Base-by-base conservation (phyloP, 139 green algal genomes). In the Tetradesmus obliquus region DNA sequence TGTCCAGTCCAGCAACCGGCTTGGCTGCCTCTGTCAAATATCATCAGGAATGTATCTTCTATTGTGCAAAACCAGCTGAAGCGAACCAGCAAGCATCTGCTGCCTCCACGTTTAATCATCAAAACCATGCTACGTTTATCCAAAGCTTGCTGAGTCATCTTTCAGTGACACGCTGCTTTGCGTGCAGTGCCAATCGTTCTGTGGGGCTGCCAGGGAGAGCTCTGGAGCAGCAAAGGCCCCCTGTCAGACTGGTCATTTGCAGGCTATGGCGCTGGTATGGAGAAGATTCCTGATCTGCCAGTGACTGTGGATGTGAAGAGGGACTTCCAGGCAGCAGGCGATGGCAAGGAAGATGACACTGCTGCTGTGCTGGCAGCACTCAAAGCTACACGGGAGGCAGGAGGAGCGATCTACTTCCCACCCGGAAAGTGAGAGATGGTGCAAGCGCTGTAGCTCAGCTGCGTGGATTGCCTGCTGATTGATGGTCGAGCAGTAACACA, bases 241-340 rank as follows among this genome's bases (percentile, higher is more conserved):
- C 24, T 89, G 4, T 6, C n/a, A n/a, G 84, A 89, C 57, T 89
- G 20, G 20, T 89, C 84, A 1, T 89, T 89, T 79, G 84, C 84
- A 8, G 84, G 84, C 13, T 89, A 79, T 81, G 60, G 60, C 4
- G 84, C 84, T 17, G 84, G 84, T 3, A 5, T 89, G 58, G 57
- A 89, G 32, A 5, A 51, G 6, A 89, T 89, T 12, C 84, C 84
- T 3, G 24, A 55, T 13, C 5, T 6, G 5, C 84, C 84, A 55
- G 60, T 79, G 20, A 81, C 84, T 5, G 20, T 58, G 5, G 60
- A 89, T 55, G 58, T 89, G 13, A 55, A 58, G 24, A 32, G 54
- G 6, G 84, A 89, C 60, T 89, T 81, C 15, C 3, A 45, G 24
- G 84, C 84, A 55, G 45, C 58, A 13, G 84, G 84, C 5, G 58